These are phyloP conservation scores for Lentinula raphanica DNA, from an alignment of 768 basidiomycete species.

Conservation along the genomic window DNA sequence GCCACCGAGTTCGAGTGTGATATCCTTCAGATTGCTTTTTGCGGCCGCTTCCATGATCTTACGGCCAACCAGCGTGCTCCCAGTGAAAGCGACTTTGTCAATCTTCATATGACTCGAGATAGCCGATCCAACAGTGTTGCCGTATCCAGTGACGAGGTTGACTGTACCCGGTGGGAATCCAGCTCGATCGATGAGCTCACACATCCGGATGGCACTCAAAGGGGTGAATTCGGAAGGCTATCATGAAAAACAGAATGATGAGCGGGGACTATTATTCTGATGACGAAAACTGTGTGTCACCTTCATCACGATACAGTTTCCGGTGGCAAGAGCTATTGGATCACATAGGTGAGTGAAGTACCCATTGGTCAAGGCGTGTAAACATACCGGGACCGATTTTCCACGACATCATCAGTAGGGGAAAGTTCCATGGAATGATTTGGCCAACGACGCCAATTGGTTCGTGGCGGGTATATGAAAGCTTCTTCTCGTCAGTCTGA, in stretches of 20 bases:
- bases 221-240: conserved; percentile 60
- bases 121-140: conserved; percentile 62
- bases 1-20: conserved; percentile 82
- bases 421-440: conserved; percentile 28
- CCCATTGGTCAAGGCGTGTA: background rate
- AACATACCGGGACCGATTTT: conserved; percentile 45
- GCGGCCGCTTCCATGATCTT: conserved; percentile 77
- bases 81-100: conserved; percentile 84
- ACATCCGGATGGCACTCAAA: conserved; percentile 41
- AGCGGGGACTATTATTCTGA: too few species aligned
- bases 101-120: conserved; percentile 65
- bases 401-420: conserved; percentile 43
- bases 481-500: conserved; percentile 26
- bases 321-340: conserved; percentile 53
- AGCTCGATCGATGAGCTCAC: conserved; percentile 44
- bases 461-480: conserved; percentile 59
- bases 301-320: conserved; percentile 50
- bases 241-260: background rate
- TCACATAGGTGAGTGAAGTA: conserved; percentile 46
- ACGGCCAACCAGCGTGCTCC: conserved; percentile 74
- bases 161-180: conserved; percentile 59
- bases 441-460: conserved; percentile 52
- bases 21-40: conserved; percentile 78
- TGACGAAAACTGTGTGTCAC: background rate
- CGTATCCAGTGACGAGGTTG: conserved; percentile 76